Conservation (phyloP, 2,329 filamentous ascomycete genomes). For the Fusarium kyushuense region DNA sequence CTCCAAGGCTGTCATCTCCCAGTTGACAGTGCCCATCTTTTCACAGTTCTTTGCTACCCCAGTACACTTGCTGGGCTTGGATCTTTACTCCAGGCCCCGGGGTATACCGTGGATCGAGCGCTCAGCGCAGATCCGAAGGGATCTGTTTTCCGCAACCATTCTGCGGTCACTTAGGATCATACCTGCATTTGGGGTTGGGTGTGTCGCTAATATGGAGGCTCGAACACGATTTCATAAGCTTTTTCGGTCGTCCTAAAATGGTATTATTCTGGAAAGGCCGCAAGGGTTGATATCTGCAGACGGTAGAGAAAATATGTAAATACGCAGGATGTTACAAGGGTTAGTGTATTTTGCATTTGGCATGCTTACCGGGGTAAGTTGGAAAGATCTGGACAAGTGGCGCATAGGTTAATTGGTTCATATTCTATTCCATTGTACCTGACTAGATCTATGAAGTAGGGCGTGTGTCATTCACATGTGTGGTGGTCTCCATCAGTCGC, state of each 20-base stretch:
- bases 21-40: constrained; percentile 49
- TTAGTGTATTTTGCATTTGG: neutral
- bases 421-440: neutral
- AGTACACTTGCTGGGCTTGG: constrained; percentile 47
- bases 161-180: constrained; percentile 49
- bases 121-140: constrained; percentile 38
- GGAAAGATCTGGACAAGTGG: rapidly evolving
- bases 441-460: constrained; percentile 30
- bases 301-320: neutral
- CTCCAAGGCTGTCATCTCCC: constrained; percentile 46
- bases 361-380: neutral
- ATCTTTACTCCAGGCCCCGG: constrained; percentile 34
- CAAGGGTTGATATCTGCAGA: neutral
- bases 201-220: constrained; percentile 46
- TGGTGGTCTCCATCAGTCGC: constrained; percentile 54
- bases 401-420: neutral
- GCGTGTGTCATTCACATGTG: constrained; percentile 57
- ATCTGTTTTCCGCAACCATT: constrained; percentile 46
- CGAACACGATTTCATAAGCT: constrained; percentile 33
- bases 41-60: constrained; percentile 51
- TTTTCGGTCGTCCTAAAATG: constrained; percentile 4
- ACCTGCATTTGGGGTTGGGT: constrained; percentile 51
- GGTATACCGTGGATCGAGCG: constrained; percentile 33
- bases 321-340: neutral
- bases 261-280: neutral